phyloP scores from a whole-genome alignment of 2,329 filamentous ascomycete genomes.

The Dryadomyces quercivorus region DNA sequence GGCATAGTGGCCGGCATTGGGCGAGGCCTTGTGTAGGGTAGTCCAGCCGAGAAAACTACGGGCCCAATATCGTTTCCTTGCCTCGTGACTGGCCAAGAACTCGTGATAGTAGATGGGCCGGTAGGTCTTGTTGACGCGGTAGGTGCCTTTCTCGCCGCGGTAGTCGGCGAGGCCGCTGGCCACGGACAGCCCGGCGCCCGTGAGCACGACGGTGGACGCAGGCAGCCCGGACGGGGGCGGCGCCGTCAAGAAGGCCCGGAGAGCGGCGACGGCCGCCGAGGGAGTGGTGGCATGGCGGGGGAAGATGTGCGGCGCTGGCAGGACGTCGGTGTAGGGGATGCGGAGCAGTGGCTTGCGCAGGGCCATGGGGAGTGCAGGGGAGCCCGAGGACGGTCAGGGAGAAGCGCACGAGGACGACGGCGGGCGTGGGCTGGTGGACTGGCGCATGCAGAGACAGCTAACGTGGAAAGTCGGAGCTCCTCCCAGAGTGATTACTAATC shows the following conservation, averaged over 20 bases:
- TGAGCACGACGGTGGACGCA: slow-evolving; percentile 38
- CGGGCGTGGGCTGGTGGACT: too few relatives aligned
- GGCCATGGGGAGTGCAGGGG: slow-evolving; percentile 6
- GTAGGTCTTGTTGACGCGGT: slow-evolving; percentile 81
- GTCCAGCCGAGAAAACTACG: slow-evolving; percentile 90
- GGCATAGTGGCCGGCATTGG: slow-evolving; percentile 70
- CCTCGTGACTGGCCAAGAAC: slow-evolving; percentile 70
- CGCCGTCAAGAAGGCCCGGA: slow-evolving; percentile 62
- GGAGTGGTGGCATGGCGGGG: slow-evolving; percentile 60
- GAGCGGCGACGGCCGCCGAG: slow-evolving; percentile 61
- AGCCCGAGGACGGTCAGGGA: not conserved
- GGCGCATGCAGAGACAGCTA: too few relatives aligned
- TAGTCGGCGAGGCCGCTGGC: slow-evolving; percentile 91
- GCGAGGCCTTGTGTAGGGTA: slow-evolving; percentile 61
- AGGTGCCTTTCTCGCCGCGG: slow-evolving; percentile 78
- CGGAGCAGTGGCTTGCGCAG: slow-evolving; percentile 68
- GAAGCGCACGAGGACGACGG: not conserved
- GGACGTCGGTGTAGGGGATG: slow-evolving; percentile 79
- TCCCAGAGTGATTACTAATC: too few relatives aligned
- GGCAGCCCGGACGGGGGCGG: slow-evolving; percentile 37
- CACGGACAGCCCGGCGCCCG: slow-evolving; percentile 87
- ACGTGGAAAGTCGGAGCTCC: too few relatives aligned
- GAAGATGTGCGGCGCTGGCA: slow-evolving; percentile 63
- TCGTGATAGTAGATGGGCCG: slow-evolving; percentile 89
- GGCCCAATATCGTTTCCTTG: slow-evolving; percentile 90